Base-by-base conservation (phyloP, 2,329 filamentous ascomycete species). In the Clonostachys solani region DNA sequence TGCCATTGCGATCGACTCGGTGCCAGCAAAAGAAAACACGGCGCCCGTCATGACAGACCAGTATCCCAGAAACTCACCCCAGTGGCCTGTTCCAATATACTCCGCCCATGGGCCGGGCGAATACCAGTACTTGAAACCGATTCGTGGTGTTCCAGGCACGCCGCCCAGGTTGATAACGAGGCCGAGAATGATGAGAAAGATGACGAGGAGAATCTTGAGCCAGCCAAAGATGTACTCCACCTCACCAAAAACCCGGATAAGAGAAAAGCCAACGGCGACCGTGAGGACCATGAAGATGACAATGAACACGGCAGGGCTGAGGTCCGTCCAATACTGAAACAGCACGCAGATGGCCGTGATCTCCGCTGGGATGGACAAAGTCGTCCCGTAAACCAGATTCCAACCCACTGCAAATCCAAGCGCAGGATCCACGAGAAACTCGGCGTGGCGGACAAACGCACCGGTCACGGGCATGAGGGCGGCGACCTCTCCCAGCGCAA, bases 81-180 rank as follows among this genome's bases (percentile, higher is more conserved):
- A 44, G 23, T 36, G 40, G 0, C 80, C 75, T 0, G 66, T 68
- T 4, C 73, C 73, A n/a, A 87, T 76, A 57, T 84, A 80, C 54
- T 84, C 78, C 34, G 84, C 81, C 54, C 86, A 85, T 0, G 84
- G 81, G 2, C 83, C 85, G 0, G 86, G 86, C 33, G 82, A 64
- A 46, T 71, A 77, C 87, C 86, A 91, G 63, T 87, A 88, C 38
- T 72, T 65, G 61, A 89, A 89, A 2, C 86, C 86, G 45, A 83
- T 73, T 5, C 77, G 69, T 16, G 77, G 71, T 0, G 74, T 75
- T 5, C 79, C 78, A 0, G 81, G 75, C 2, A 81, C 72, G 42
- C 81, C 83, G 33, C 83, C 83, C 2, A 84, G 71, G 55, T 83
- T 78, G 54, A 86, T 80, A 47, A 85, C 71, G 29, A 86, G 64